A percentile compares a stretch with the other conserved stretches of the same genome.
Conservation (phyloP, 2,329 filamentous ascomycete genomes). For the Cladosporium sp. region DNA sequence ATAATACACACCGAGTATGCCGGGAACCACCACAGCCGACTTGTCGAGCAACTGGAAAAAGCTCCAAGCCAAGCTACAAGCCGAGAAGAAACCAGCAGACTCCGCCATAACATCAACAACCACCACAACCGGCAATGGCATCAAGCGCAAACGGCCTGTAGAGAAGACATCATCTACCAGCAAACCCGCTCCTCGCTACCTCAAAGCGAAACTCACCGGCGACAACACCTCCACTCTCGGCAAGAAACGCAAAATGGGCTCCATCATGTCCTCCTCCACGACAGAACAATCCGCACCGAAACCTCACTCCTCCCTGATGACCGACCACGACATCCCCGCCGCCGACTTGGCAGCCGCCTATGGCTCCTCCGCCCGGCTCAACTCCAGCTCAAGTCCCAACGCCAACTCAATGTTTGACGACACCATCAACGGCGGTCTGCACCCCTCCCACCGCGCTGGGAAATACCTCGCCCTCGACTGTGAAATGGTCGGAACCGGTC, state of each 20-base stretch:
- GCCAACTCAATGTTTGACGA: conserved; percentile 45
- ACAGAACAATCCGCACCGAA: conserved; percentile 45
- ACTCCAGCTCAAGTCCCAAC: conserved; percentile 46
- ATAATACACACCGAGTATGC: conserved; percentile 29
- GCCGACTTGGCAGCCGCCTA: conserved; percentile 59
- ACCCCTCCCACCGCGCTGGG: conserved; percentile 62
- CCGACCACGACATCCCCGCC: conserved; percentile 51
- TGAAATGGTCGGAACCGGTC: conserved; percentile 91
- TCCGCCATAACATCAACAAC: neutral
- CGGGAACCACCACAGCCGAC: conserved; percentile 32
- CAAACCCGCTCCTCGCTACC: conserved; percentile 12
- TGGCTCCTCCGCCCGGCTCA: conserved; percentile 56
- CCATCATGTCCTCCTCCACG: conserved; percentile 25
- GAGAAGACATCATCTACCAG: conserved; percentile 14
- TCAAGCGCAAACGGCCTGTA: conserved; percentile 32
- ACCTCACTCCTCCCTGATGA: conserved; percentile 37
- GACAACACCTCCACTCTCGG: neutral
- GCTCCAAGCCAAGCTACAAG: conserved; percentile 57
- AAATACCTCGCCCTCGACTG: conserved; percentile 94
- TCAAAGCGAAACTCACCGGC: conserved; percentile 19
- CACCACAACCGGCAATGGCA: conserved; percentile 26
- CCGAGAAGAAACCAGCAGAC: conserved; percentile 33
- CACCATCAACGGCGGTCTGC: conserved; percentile 42
- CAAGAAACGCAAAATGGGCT: conserved; percentile 51
- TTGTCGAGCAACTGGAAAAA: conserved; percentile 69